phyloP scores from a whole-genome alignment of 768 basidiomycete genomes.

The Collybiopsis luxurians region DNA sequence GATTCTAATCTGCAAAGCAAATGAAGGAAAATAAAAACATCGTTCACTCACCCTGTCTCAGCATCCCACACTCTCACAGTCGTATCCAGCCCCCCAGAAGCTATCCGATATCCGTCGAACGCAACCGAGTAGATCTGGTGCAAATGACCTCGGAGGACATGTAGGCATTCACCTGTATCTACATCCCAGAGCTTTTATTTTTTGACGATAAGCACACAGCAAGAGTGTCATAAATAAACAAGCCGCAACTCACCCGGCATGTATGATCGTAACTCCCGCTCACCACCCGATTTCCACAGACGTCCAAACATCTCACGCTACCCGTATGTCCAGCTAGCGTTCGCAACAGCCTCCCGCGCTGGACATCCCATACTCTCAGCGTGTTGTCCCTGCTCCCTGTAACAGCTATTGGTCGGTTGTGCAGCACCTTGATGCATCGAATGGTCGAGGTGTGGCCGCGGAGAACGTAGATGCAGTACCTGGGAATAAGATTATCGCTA shows the following conservation, averaged over 20 bases:
- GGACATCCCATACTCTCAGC: constrained; percentile 91
- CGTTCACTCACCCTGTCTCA: constrained; percentile 64
- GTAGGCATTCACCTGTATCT: constrained; percentile 85
- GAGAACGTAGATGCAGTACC: constrained; percentile 74
- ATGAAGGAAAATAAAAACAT: neutral
- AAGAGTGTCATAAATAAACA: neutral
- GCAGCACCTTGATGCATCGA: constrained; percentile 84
- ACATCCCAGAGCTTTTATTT: constrained; percentile 81
- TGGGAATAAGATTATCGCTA: constrained; percentile 14
- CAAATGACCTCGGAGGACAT: constrained; percentile 77
- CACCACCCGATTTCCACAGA: constrained; percentile 78
- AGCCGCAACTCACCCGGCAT: constrained; percentile 56
- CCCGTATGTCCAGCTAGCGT: constrained; percentile 73
- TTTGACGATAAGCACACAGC: constrained; percentile 22
- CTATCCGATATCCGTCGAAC: constrained; percentile 80
- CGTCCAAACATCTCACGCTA: constrained; percentile 87
- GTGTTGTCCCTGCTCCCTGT: constrained; percentile 88
- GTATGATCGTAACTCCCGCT: constrained; percentile 94
- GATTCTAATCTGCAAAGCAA: neutral
- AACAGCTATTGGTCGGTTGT: constrained; percentile 85
- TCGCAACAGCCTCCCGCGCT: constrained; percentile 64
- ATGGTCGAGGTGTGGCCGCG: constrained; percentile 88
- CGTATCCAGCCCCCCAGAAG: constrained; percentile 91
- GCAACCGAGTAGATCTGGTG: constrained; percentile 91
- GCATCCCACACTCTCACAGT: constrained; percentile 91